These are phyloP conservation scores for Phialophora verrucosa DNA, from an alignment of 2,329 filamentous ascomycete genomes.

Conservation along the genomic window DNA sequence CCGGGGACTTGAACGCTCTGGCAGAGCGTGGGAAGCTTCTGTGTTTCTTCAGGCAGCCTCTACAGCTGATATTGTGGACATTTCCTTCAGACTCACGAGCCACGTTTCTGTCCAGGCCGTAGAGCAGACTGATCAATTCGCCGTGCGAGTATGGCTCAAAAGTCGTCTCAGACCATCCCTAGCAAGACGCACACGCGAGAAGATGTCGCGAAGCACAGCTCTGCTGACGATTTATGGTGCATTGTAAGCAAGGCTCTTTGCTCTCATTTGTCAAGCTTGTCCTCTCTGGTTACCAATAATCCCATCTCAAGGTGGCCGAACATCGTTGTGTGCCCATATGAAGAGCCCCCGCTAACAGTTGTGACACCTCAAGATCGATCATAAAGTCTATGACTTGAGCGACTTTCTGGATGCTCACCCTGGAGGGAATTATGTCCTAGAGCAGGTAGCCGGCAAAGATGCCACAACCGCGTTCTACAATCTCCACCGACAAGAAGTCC, in stretches of 20 bases:
- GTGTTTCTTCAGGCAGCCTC: neutral
- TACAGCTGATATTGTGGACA: neutral
- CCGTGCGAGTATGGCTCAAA: constrained; percentile 22
- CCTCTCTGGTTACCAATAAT: neutral
- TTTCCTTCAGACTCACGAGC: neutral
- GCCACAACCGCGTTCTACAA: constrained; percentile 68
- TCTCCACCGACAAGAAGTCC: constrained; percentile 87
- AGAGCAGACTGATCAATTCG: neutral
- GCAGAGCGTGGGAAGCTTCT: neutral
- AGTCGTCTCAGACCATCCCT: constrained; percentile 28
- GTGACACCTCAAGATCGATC: constrained; percentile 50
- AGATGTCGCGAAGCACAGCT: constrained; percentile 58
- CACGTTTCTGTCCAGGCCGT: neutral
- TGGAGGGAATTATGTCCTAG: constrained; percentile 49
- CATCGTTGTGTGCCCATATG: neutral
- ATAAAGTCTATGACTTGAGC: constrained; percentile 66
- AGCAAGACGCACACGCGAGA: constrained; percentile 33
- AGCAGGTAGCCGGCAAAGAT: constrained; percentile 51
- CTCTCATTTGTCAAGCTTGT: neutral
- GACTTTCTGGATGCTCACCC: constrained; percentile 66
- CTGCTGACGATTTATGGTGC: constrained; percentile 59
- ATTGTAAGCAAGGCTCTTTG: constrained; percentile 36
- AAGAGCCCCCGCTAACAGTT: neutral
- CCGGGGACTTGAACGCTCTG: neutral
- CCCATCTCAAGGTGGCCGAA: neutral